phyloP scores from a whole-genome alignment of 2,329 filamentous ascomycete genomes.

The Claviceps purpurea region DNA sequence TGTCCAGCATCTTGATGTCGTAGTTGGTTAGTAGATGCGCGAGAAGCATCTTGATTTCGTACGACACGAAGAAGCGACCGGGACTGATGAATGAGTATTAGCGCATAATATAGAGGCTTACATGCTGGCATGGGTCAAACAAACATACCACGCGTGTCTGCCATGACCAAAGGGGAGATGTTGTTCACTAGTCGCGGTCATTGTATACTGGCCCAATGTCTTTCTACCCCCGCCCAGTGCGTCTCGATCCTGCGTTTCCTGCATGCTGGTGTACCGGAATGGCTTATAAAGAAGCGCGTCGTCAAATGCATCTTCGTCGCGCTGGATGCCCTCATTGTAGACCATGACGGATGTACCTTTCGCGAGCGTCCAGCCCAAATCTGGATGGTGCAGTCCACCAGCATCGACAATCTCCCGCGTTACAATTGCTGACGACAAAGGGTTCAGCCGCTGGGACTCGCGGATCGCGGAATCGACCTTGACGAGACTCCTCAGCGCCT shows the following conservation, averaged over 20 bases:
- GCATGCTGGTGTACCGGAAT: conserved; percentile 31
- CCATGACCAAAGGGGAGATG: conserved; percentile 45
- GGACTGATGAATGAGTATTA: conserved; percentile 18
- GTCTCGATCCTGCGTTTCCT: conserved; percentile 24
- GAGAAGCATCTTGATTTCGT: conserved; percentile 42
- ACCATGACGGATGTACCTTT: conserved; percentile 29
- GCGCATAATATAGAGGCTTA: neutral
- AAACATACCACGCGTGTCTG: conserved; percentile 31
- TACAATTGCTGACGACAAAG: conserved; percentile 31
- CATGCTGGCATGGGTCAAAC: neutral
- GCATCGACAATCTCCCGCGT: conserved; percentile 30
- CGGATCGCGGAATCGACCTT: conserved; percentile 38
- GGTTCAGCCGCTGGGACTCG: conserved; percentile 36
- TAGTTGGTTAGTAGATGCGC: conserved; percentile 38
- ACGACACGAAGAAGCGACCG: conserved; percentile 41
- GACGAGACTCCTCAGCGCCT: conserved; percentile 26
- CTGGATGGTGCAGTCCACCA: conserved; percentile 28
- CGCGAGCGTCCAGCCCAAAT: conserved; percentile 21
- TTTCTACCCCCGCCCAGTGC: conserved; percentile 15
- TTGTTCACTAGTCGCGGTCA: conserved; percentile 38
- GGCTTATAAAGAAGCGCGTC: conserved; percentile 32
- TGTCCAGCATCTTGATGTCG: conserved; percentile 30
- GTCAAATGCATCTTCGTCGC: conserved; percentile 30
- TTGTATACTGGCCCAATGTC: conserved; percentile 20
- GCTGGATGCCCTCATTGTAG: conserved; percentile 30